phyloP scores from a whole-genome alignment of 2,329 filamentous ascomycete species.

The Colletotrichum filicis region DNA sequence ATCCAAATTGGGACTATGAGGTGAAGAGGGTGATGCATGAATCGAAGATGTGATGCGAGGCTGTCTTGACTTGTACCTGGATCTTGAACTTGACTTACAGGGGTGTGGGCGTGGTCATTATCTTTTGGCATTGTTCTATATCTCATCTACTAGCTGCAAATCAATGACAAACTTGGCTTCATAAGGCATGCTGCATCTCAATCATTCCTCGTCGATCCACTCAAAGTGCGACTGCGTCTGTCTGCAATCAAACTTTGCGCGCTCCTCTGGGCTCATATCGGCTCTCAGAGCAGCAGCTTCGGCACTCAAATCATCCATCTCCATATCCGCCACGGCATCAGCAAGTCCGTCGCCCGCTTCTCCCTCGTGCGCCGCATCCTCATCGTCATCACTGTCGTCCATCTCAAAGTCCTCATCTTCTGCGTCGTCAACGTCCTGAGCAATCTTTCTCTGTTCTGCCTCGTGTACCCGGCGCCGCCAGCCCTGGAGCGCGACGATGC shows the following conservation, averaged over 20 bases:
- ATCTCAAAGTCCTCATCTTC: slow-evolving; percentile 26
- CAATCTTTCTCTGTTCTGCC: background rate
- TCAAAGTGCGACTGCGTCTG: slow-evolving; percentile 13
- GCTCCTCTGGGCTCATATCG: slow-evolving; percentile 26
- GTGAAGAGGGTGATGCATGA: background rate
- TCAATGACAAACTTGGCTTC: background rate
- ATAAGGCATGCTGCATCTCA: background rate
- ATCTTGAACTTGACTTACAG: background rate
- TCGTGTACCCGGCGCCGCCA: slow-evolving; percentile 13
- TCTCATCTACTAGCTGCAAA: background rate
- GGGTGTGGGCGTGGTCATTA: no score
- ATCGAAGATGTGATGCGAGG: background rate
- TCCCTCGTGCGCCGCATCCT: slow-evolving; percentile 10
- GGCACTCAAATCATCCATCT: slow-evolving; percentile 24
- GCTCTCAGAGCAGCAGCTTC: slow-evolving; percentile 23
- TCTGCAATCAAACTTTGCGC: slow-evolving; percentile 9
- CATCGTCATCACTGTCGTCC: slow-evolving; percentile 11
- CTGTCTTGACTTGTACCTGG: no score
- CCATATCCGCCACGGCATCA: slow-evolving; percentile 30
- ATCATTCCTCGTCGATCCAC: slow-evolving; percentile 21
- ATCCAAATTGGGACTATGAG: background rate
- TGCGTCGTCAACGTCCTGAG: slow-evolving; percentile 19
- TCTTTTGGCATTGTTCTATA: background rate
- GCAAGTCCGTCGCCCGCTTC: slow-evolving; percentile 3
- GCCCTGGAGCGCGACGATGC: slow-evolving; percentile 23